Evolutionary conservation across 2,329 filamentous ascomycete species (phyloP).

Genomic region (Fusarium luffae): DNA sequence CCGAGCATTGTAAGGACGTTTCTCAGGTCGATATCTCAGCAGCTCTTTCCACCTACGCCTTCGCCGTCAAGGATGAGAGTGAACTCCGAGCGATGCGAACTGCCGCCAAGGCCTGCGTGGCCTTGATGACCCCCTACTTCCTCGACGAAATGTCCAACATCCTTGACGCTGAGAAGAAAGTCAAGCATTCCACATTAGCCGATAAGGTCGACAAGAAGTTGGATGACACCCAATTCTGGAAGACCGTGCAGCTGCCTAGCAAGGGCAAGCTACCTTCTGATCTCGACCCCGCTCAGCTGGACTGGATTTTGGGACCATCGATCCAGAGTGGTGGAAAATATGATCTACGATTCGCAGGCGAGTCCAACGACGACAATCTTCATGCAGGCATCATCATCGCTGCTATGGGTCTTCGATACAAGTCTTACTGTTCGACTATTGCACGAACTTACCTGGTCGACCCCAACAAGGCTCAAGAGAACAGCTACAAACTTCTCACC

Average conservation of each 20-base stretch:
- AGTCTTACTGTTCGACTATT: constrained; percentile 93
- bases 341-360: constrained; percentile 82
- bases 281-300: constrained; percentile 88
- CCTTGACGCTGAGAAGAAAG: constrained; percentile 95
- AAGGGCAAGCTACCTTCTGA: constrained; percentile 83
- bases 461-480: constrained; percentile 95
- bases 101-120: constrained; percentile 92
- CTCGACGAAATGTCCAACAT: constrained; percentile 98
- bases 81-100: constrained; percentile 95
- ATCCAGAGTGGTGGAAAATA: constrained; percentile 97
- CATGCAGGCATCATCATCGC: constrained; percentile 95
- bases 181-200: constrained; percentile 88
- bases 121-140: constrained; percentile 95
- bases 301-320: constrained; percentile 91
- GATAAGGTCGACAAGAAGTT: constrained; percentile 91
- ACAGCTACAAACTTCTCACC: constrained; percentile 89
- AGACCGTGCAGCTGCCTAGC: constrained; percentile 75
- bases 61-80: constrained; percentile 94
- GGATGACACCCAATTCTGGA: constrained; percentile 94
- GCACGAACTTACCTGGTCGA: constrained; percentile 96
- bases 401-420: constrained; percentile 91
- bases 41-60: constrained; percentile 83
- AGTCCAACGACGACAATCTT: constrained; percentile 83
- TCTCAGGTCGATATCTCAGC: constrained; percentile 88
- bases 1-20: constrained; percentile 82